Evolutionary conservation across 1,139 yeast genomes (phyloP), one percentile per base, ranked within the genome.

Genomic region (Meyerozyma sp.): DNA sequence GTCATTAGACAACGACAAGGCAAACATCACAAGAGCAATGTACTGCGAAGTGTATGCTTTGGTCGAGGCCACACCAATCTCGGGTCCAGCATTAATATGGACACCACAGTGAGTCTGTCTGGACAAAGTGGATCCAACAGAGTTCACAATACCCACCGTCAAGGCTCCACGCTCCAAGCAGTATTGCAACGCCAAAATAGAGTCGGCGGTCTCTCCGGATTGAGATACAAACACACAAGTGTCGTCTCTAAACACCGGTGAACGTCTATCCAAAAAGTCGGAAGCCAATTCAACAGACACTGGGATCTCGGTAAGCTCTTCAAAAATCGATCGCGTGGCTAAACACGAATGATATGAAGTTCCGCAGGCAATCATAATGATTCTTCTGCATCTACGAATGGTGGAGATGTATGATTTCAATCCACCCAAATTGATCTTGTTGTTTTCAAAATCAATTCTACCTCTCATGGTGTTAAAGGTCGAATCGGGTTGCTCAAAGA

Each of bases 401-500:
- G 95, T 86, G 29, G 95, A 82, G 52, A 94, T 74, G 78, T 83
- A 88, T 18, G 86, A 77, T 56, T 86, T 81, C 58, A 94, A 77
- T 32, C 99, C 99, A 60, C 98, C 98, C 53, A 94, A 78, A 54
- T 81, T 85, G 52, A 94, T 86, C 39, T 70, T 72, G 54, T 77
- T 76, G 61, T 84, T 82, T 40, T 84, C 93, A 60, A 93, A 93
- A 68, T 94, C 98, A 53, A 93, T 79, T 73, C 99, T 89, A 62
- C 99, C 99, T 76, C 98, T 86, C 98, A 94, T 94, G 43, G 99
- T 93, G 74, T 93, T 94, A 65, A 91, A 84, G 44, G 97, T 87
- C 5, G 98, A 91, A 60, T 94, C 98, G 38, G 98, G 98, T 71
- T 94, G 99, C 68, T 94, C 98, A 62, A 86, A 88, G 56, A 94